Base-by-base conservation (phyloP, 2,329 filamentous ascomycete genomes). In the Trichophyton simii region DNA sequence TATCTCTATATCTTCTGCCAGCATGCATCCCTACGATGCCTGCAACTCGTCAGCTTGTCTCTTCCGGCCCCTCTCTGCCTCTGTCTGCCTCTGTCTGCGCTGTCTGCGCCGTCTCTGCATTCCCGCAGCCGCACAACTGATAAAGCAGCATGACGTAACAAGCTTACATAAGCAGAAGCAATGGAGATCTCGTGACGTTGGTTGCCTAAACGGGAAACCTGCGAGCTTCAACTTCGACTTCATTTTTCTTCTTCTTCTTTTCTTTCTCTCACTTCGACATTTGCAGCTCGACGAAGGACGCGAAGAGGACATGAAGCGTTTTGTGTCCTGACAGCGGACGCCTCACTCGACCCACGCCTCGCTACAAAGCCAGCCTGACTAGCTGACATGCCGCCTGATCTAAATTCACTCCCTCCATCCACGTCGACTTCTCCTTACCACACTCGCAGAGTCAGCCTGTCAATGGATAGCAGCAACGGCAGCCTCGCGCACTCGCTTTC, bases 351-450 rank as follows among this genome's bases (percentile, higher is more conserved):
- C 28, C 8, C 13, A 36, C 15, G 52, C 13, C 31, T 25, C 22
- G 52, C 31, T 38, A 36, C 18, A 6, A 36, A 28, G 15, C 34
- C 18, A 8, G 18, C n/a, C 8, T 36, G 15, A n/a, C 28, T 55
- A 7, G 36, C 20, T 58, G 36, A 36, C 61, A 88, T 89, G 87
- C 82, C 86, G 66, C 87, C 87, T 58, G 87, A 90, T 75, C 80
- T 89, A 70, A 88, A 89, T 78, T 86, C 86, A 5, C 79, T 90
- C 62, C 82, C 84, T 48, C 75, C 79, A 42, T 77, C 76, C 3
- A 71, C 72, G 38, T 73, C 74, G 13, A 69, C 71, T 42, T 75
- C 75, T 38, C 72, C 74, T 7, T 57, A 44, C n/a, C 54, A 42
- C 20, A 54, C 36, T 22, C 34, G 31, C 48, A 52, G 22, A 15